A percentile compares a stretch with the other conserved stretches of the same genome.
Evolutionary conservation across 1,284 basidiomycete genomes (phyloP).

Genomic region (Trichosporon asahii): DNA sequence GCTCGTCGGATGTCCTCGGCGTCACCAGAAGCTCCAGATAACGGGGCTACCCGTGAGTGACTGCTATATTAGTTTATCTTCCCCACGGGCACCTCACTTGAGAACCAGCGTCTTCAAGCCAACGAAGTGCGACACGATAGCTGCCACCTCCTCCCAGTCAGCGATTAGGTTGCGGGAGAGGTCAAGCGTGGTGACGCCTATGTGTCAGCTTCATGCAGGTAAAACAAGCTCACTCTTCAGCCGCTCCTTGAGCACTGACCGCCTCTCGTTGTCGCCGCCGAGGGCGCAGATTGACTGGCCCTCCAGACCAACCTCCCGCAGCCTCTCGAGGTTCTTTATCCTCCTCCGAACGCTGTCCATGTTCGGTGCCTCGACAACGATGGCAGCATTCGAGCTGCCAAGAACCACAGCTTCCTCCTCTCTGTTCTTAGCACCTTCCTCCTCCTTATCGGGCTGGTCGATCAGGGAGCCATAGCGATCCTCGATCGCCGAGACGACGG

Average conservation of each 20-base stretch:
- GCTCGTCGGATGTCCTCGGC: conserved; percentile 45
- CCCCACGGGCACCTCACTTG: conserved; percentile 59
- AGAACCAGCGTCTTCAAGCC: conserved; percentile 66
- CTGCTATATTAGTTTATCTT: conserved; percentile 24
- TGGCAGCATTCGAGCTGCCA: conserved; percentile 74
- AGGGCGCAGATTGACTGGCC: conserved; percentile 59
- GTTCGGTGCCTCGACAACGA: conserved; percentile 81
- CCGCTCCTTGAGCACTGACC: conserved; percentile 30
- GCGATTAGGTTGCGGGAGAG: conserved; percentile 74
- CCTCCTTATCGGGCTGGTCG: conserved; percentile 26
- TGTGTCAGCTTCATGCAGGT: conserved; percentile 26
- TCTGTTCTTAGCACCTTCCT: conserved; percentile 30
- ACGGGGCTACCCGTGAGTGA: conserved; percentile 60
- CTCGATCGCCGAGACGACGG: conserved; percentile 71
- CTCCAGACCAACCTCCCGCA: conserved; percentile 76
- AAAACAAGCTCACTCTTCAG: conserved; percentile 28
- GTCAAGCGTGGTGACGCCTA: conserved; percentile 76
- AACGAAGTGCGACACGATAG: conserved; percentile 64
- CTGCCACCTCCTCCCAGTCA: conserved; percentile 66
- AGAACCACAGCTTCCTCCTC: conserved; percentile 59
- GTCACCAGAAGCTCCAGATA: conserved; percentile 38
- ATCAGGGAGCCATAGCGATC: conserved; percentile 61
- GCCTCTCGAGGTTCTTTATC: conserved; percentile 63
- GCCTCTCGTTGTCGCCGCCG: conserved; percentile 54
- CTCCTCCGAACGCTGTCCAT: conserved; percentile 72